A percentile compares a stretch with the other conserved stretches of the same genome.
phyloP scores from a whole-genome alignment of 129 eudicot species.

The Pseudognaphalium luteoalbum region DNA sequence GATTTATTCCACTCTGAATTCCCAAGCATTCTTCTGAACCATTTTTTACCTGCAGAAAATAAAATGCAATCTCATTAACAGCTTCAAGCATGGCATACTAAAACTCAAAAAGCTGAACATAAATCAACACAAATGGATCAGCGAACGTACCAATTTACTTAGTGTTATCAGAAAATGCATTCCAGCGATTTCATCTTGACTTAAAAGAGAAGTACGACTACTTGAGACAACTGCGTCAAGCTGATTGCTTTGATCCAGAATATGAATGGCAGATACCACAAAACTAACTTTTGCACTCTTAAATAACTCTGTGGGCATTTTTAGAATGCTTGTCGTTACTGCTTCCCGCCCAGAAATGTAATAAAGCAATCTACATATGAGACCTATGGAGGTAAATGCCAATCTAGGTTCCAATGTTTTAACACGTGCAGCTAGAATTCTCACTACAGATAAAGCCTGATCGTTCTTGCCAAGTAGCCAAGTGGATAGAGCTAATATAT shows the following conservation, averaged over 20 bases:
- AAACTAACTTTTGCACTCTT: conserved; percentile 78
- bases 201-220: conserved; percentile 61
- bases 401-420: conserved; percentile 54
- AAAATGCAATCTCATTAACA: conserved; percentile 4
- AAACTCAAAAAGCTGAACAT: not conserved
- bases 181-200: conserved; percentile 59
- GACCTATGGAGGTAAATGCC: conserved; percentile 55
- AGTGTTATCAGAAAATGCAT: conserved; percentile 71
- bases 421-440: conserved; percentile 61
- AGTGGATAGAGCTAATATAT: conserved; percentile 71
- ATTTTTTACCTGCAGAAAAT: conserved; percentile 56
- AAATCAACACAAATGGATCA: conserved; percentile 10
- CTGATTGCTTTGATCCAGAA: conserved; percentile 64
- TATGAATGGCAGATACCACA: conserved; percentile 79
- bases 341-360: conserved; percentile 68
- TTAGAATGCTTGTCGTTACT: conserved; percentile 56
- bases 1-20: conserved; percentile 68
- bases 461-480: conserved; percentile 84
- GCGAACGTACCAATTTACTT: conserved; percentile 72
- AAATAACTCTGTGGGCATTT: conserved; percentile 77
- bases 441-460: conserved; percentile 58
- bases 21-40: conserved; percentile 48
- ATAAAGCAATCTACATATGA: conserved; percentile 70
- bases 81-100: conserved; percentile 24
- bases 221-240: conserved; percentile 78